Evolutionary conservation across 202 grass and related monocot genomes (phyloP), one percentile per base, ranked within the genome.

Genomic region (Tripidium arundinaceum): DNA sequence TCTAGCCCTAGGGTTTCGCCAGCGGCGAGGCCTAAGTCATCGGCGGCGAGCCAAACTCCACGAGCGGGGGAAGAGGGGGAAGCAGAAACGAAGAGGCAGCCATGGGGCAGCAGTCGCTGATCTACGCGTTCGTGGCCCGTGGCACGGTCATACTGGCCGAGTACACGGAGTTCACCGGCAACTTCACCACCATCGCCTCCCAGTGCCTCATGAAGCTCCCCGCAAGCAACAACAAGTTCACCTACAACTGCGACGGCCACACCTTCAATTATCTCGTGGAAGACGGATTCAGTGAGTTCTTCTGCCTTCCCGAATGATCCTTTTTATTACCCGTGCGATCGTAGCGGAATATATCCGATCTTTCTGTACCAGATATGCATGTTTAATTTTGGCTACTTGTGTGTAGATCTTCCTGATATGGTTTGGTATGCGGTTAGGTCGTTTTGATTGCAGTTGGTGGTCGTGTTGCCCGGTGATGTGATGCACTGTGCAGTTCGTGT

Each of bases 221-320:
- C 45, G 85, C 91, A 55, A 92, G 91, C 80, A 94, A 90, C 78
- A 97, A 94, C 70, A 93, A 90, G 83, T 94, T 94, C 80, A 94
- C 87, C 58, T 94, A 97, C 85, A 92, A 90, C 83, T 92, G 91
- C 83, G 94, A 97, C 65, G 91, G 94, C 60, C 91, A 97, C 83
- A 97, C 94, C 78, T 97, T 94, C 86, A 97, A 97, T 83, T 97
- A 92, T 79, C 94, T 97, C 72, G 94, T 97, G 14, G 94, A 92
- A 81, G 91, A 97, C 70, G 91, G 91, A 47, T 94, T 86, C 87
- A 94, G 91, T 97, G 63, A 94, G 91, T 68, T n/a, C n/a, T n/a
- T n/a, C n/a, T n/a, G n/a, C n/a, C n/a, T n/a, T n/a, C n/a, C n/a
- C n/a, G n/a, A n/a, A n/a, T n/a, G n/a, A n/a, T n/a, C n/a, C n/a